Conservation (phyloP, 75 land plant species). For the Selaginella tamariscina region DNA sequence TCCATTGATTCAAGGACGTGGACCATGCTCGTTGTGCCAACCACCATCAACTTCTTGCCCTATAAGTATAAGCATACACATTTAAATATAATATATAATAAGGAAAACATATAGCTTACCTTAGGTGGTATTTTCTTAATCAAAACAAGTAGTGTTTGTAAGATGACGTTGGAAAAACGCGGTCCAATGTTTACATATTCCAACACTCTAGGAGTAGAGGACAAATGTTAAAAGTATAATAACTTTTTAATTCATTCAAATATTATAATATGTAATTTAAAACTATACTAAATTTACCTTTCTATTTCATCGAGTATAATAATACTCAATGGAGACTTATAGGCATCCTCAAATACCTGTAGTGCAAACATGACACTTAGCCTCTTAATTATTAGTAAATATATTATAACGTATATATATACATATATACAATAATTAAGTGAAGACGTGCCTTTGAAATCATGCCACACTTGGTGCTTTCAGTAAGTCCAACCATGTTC, state of each 20-base stretch:
- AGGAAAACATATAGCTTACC: slow-evolving; percentile 28
- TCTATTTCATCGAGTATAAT: slow-evolving; percentile 97
- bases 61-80: slow-evolving; percentile 18
- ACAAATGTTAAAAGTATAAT: no score
- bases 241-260: background rate
- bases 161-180: slow-evolving; percentile 83
- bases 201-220: no score
- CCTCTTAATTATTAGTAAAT: background rate
- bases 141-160: slow-evolving; percentile 70
- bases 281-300: slow-evolving; percentile 62
- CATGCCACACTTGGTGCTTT: slow-evolving; percentile 66
- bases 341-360: slow-evolving; percentile 98
- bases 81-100: background rate
- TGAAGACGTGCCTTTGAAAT: slow-evolving; percentile 65
- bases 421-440: no score
- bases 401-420: no score
- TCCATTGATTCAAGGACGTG: slow-evolving; percentile 60
- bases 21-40: slow-evolving; percentile 68
- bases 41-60: slow-evolving; percentile 77
- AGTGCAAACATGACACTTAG: background rate
- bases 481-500: slow-evolving; percentile 77
- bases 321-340: slow-evolving; percentile 89
- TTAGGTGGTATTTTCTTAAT: slow-evolving; percentile 83
- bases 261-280: no score
- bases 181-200: slow-evolving; percentile 89